phyloP scores from a whole-genome alignment of 768 basidiomycete species.

The Rhodotorula kratochvilovae region DNA sequence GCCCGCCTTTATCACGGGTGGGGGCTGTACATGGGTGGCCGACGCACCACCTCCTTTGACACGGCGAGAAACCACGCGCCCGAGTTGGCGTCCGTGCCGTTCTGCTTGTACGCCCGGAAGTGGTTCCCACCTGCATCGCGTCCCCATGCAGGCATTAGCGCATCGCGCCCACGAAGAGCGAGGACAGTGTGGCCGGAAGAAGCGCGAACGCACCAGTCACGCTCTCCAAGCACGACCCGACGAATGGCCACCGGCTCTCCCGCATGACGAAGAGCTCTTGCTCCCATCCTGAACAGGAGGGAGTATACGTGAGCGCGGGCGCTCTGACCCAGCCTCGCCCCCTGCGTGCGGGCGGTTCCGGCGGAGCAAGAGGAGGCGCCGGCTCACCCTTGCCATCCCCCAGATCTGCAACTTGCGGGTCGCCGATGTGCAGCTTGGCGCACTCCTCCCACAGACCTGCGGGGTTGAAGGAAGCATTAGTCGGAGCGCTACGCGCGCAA shows the following conservation, averaged over 20 bases:
- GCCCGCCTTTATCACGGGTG: no score
- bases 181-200: background rate
- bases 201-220: slow-evolving; percentile 55
- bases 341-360: no score
- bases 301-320: background rate
- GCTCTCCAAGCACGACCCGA: slow-evolving; percentile 86
- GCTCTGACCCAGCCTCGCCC: no score
- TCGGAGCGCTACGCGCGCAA: no score
- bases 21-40: no score
- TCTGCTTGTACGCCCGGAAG: slow-evolving; percentile 84
- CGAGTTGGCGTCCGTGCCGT: slow-evolving; percentile 65
- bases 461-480: slow-evolving; percentile 44
- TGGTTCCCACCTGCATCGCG: slow-evolving; percentile 67
- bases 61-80: slow-evolving; percentile 81
- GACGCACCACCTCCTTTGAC: slow-evolving; percentile 59
- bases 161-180: background rate
- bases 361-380: background rate
- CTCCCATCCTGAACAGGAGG: slow-evolving; percentile 52
- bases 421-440: slow-evolving; percentile 69
- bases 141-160: no score
- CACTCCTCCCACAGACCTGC: slow-evolving; percentile 81
- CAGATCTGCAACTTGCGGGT: slow-evolving; percentile 70
- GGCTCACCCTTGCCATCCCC: slow-evolving; percentile 63
- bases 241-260: slow-evolving; percentile 59
- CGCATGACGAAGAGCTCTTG: slow-evolving; percentile 67